Percentiles rank a stretch among this genome's conserved stretches.
phyloP scores from a whole-genome alignment of 345 rosid genomes.

The Viola odorata region DNA sequence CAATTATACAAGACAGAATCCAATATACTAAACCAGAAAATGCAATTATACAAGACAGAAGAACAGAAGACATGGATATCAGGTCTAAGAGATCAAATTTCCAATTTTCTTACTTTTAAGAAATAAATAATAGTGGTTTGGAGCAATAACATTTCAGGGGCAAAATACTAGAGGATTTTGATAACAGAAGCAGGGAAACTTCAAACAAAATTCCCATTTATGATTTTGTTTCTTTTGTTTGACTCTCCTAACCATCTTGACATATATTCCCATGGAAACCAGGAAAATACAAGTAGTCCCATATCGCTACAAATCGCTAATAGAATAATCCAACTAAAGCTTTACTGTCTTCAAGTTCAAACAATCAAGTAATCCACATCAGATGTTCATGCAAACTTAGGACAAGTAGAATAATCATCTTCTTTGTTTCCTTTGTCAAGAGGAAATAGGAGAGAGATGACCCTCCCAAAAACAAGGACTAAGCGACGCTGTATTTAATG shows the following conservation, averaged over 20 bases:
- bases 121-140: not conserved
- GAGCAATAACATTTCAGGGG: not conserved
- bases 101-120: not conserved
- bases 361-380: not conserved
- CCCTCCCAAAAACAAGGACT: no score
- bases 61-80: not conserved
- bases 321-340: no score
- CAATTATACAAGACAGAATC: no score
- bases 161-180: not conserved
- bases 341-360: no score
- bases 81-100: not conserved
- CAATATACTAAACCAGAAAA: no score
- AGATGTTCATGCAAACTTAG: not conserved
- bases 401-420: not conserved
- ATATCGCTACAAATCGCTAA: no score
- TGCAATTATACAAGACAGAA: no score
- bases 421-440: not conserved
- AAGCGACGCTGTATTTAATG: no score
- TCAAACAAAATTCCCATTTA: not conserved
- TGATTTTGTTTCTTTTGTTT: not conserved
- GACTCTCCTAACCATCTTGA: not conserved
- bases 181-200: not conserved
- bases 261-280: no score
- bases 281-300: not conserved
- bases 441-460: not conserved